phyloP scores from a whole-genome alignment of 2,329 filamentous ascomycete species.

The Xylariaceae sp. region DNA sequence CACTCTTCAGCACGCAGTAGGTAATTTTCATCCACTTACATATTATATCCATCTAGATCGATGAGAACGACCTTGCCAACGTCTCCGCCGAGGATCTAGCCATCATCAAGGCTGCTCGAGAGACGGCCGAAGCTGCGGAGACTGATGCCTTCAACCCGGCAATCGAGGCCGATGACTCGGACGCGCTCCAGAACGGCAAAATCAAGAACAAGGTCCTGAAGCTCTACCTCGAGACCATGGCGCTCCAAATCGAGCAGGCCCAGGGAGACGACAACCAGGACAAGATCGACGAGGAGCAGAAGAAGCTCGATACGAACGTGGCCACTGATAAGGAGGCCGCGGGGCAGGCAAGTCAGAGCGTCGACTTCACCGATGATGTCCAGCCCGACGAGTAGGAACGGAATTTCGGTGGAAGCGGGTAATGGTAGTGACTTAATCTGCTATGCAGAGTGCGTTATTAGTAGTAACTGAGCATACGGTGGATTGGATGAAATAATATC shows the following conservation, averaged over 20 bases:
- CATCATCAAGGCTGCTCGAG: conserved; percentile 53
- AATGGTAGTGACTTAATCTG: too few species aligned
- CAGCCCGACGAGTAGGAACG: conserved; percentile 4
- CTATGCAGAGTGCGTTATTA: neutral
- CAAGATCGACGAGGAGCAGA: conserved; percentile 50
- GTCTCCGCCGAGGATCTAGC: conserved; percentile 52
- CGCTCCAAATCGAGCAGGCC: conserved; percentile 54
- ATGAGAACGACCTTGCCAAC: conserved; percentile 47
- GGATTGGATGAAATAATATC: neutral
- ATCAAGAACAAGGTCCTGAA: conserved; percentile 66
- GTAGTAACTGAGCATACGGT: neutral
- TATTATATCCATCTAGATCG: conserved; percentile 39
- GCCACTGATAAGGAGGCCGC: conserved; percentile 39
- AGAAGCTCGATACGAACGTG: conserved; percentile 58
- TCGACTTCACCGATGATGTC: conserved; percentile 37
- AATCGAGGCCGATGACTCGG: conserved; percentile 46
- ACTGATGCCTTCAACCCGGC: conserved; percentile 56
- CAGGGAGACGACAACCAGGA: conserved; percentile 48
- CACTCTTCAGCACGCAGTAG: neutral
- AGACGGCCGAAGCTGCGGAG: conserved; percentile 58
- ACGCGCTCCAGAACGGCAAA: conserved; percentile 56
- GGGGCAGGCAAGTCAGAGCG: conserved; percentile 40
- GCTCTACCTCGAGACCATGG: conserved; percentile 54
- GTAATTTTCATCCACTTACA: neutral
- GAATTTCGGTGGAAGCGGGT: too few species aligned